Base-by-base conservation (phyloP, 108 stramenopile genomes). In the Conticribra guillardii region DNA sequence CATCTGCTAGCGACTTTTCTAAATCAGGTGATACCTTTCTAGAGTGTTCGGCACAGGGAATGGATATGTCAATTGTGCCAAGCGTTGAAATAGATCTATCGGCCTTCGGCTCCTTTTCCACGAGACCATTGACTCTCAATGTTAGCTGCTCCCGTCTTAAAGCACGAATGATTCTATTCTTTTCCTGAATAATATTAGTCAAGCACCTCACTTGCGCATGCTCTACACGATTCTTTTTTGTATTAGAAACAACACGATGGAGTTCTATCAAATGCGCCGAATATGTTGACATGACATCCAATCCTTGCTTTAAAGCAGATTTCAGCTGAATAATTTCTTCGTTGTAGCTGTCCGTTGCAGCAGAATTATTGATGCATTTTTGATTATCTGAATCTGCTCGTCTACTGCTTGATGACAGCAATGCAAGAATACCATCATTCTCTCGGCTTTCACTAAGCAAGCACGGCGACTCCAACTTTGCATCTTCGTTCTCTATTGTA, bases 111-210 rank as follows among this genome's bases (percentile, higher is more conserved):
- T n/a, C 33, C 34, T 17, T 31, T 29, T 8, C 41, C 44, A 18
- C 29, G 23, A 4, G 24, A 27, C 8, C 28, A 23, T 18, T 44
- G 50, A 26, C 53, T 52, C 50, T 11, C 41, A 24, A 57, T 27
- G 23, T 67, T 69, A 16, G 46, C 52, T 26, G 55, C 41, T 63
- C 69, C 2, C 49, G 29, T 34, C 64, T 48, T 27, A 59, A 16
- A 19, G 48, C 78, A 23, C 28, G 24, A 29, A 61, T 72, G 31
- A 68, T 44, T 7, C 52, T 47, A 37, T 67, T 62, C 27, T 79
- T 79, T 44, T 61, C 60, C 8, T 62, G 52, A 4, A 79, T 51
- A 11, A 72, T 23, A 21, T 62, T 54, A 41, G 71, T 71, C 66
- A 79, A 32, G 41, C 70, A 67, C 16, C 17, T 11, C 4, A 71